These are phyloP conservation scores for Penicillium subrubescens DNA, from an alignment of 495 filamentous ascomycete species.

Conservation along the genomic window DNA sequence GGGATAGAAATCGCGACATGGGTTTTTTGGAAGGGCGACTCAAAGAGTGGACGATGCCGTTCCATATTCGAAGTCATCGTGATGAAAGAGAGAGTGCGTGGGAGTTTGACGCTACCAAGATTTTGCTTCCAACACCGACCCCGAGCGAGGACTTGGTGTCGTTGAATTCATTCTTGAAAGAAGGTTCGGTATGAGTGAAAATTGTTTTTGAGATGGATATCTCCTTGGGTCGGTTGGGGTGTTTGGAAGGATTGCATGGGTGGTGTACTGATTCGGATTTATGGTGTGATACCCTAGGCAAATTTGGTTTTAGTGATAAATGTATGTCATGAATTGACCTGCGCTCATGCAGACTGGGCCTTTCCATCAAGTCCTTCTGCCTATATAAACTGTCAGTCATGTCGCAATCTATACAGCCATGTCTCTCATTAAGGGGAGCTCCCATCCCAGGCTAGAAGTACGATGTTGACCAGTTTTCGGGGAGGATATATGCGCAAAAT, in stretches of 20 bases:
- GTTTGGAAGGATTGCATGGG: slow-evolving; percentile 20
- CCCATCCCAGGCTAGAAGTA: too few relatives aligned
- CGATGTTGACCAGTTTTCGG: too few relatives aligned
- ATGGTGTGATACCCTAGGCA: slow-evolving; percentile 13
- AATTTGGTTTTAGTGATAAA: not conserved
- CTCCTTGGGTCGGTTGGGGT: slow-evolving; percentile 6
- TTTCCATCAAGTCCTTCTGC: too few relatives aligned
- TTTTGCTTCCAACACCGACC: slow-evolving; percentile 28
- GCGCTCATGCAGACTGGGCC: not conserved
- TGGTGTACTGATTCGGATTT: slow-evolving; percentile 8
- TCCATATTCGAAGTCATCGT: slow-evolving; percentile 32
- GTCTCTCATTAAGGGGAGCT: too few relatives aligned
- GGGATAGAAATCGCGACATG: slow-evolving; percentile 46
- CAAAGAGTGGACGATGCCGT: slow-evolving; percentile 42
- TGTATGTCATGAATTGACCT: not conserved
- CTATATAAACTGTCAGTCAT: too few relatives aligned
- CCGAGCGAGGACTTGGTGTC: slow-evolving; percentile 29
- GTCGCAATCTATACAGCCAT: too few relatives aligned
- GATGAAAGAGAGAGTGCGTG: slow-evolving; percentile 40
- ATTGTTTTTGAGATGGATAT: not conserved
- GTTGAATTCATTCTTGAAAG: slow-evolving; percentile 27
- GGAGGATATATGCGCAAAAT: too few relatives aligned
- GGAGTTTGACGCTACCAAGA: slow-evolving; percentile 42
- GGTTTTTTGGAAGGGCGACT: slow-evolving; percentile 40
- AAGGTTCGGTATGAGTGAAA: slow-evolving; percentile 6